Base-by-base conservation (phyloP, 805 yeast genomes). In the Kockiozyma suomiensis region DNA sequence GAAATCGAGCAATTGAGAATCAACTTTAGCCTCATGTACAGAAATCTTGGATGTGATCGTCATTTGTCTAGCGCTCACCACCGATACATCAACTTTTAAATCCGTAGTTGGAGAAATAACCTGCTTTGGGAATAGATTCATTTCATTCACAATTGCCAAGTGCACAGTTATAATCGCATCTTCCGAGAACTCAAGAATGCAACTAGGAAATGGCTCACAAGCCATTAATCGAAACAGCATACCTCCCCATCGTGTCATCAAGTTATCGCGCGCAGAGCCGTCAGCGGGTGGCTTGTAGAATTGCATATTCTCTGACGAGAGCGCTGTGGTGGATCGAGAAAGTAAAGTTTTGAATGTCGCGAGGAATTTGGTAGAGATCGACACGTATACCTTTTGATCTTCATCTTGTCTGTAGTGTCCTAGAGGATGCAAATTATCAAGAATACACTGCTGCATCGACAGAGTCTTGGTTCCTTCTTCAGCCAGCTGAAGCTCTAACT, bases 101-200 rank as follows among this genome's bases (percentile, higher is more conserved):
- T 45, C 46, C 37, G 19, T 28, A 5, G 35, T 56, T 13, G 49
- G 26, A 6, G 51, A n/a, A n/a, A 59, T 6, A 10, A 46, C 42
- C 4, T 48, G 56, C 10, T 46, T 40, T 1, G 64, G 64, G 38
- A 55, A 59, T 17, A 62, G 30, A 33, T 49, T 62, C 66, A 62
- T 62, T 25, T 62, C 66, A 40, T 59, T 62, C n/a, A 59, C 61
- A 15, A 59, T 32, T 15, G 57, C 63, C 25, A 59, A 33, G 32
- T 62, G 66, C 3, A 62, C 48, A 2, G 54, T 53, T 13, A 56
- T 19, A 7, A 30, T 37, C 13, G 21, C 13, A 13, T 23, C 12
- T 46, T 40, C 26, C 35, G 19, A 19, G 4, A 12, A 28, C 21
- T 5, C 17, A 19, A 13, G 15, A 7, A 28, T 33, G 4, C 50